Evolutionary conservation across 176 grass and related monocot genomes (phyloP).

Genomic region (maize (Zea mays)): Zm-B73-REFERENCE-NAM-5.0 NC_050097.1:213252001-213252500

Average conservation of each 20-base stretch:
- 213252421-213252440: constrained; percentile 50
- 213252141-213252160: constrained; percentile 36
- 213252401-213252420: constrained; percentile 75
- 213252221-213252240: constrained; percentile 73
- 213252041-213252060: constrained; percentile 37
- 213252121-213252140: background rate
- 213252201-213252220: constrained; percentile 87
- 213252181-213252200: constrained; percentile 56
- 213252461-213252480: constrained; percentile 34
- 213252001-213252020: too few species aligned
- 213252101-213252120: background rate
- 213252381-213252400: constrained; percentile 58
- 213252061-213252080: constrained; percentile 27
- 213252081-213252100: background rate
- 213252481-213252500: constrained; percentile 46
- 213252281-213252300: constrained; percentile 33
- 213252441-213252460: constrained; percentile 55
- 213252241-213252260: constrained; percentile 40
- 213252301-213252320: constrained; percentile 33
- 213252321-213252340: constrained; percentile 42
- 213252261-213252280: constrained; percentile 25
- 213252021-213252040: background rate
- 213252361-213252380: constrained; percentile 59
- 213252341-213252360: constrained; percentile 52
- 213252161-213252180: constrained; percentile 50